These are phyloP conservation scores for Ehretia macrophylla DNA, from an alignment of 257 asterid genomes.

Conservation along the genomic window DNA sequence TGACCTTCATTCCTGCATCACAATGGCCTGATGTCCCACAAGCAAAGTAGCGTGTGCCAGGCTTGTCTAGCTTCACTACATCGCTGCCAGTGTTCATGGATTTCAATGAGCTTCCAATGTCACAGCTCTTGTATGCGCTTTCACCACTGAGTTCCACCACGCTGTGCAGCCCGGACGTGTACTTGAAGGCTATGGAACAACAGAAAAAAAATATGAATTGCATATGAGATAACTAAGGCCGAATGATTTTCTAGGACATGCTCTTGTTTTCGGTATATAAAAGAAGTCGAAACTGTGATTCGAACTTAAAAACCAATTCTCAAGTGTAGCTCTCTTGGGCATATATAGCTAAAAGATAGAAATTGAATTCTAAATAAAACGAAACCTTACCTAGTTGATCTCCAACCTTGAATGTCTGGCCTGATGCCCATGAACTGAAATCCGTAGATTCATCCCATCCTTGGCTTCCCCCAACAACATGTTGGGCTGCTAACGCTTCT, in stretches of 20 bases:
- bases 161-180: conserved; percentile 62
- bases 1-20: conserved; percentile 74
- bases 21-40: conserved; percentile 87
- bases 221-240: too few species aligned
- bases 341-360: too few species aligned
- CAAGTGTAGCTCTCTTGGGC: too few species aligned
- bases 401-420: conserved; percentile 72
- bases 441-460: conserved; percentile 87
- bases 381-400: conserved; percentile 53
- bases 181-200: conserved; percentile 48
- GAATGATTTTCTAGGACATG: too few species aligned
- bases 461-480: conserved; percentile 71
- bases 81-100: conserved; percentile 48
- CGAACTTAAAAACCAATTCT: too few species aligned
- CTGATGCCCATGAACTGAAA: conserved; percentile 67
- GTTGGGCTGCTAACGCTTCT: conserved; percentile 44
- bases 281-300: too few species aligned
- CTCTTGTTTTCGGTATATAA: too few species aligned
- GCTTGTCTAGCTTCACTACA: conserved; percentile 55
- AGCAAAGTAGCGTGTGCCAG: conserved; percentile 71
- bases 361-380: too few species aligned
- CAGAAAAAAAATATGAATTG: too few species aligned
- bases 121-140: conserved; percentile 65
- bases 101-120: conserved; percentile 39
- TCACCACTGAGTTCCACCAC: conserved; percentile 62